Conservation (phyloP, 2,329 filamentous ascomycete genomes). For the Talaromyces pinophilus region DNA sequence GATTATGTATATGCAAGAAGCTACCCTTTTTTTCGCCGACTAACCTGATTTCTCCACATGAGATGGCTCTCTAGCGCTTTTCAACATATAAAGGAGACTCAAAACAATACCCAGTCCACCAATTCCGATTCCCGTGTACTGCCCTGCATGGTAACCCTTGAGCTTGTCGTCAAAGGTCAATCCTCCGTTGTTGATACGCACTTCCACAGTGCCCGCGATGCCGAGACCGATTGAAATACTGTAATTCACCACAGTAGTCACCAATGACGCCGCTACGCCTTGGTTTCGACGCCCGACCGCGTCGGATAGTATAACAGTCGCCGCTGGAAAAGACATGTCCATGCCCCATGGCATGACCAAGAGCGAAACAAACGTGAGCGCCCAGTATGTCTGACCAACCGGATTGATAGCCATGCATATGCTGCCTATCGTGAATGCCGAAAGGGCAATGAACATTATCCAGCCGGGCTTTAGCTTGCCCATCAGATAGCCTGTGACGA, state of each 20-base stretch:
- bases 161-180: constrained; percentile 31
- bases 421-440: constrained; percentile 38
- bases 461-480: constrained; percentile 33
- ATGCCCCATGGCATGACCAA: constrained; percentile 38
- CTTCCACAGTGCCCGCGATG: constrained; percentile 66
- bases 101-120: constrained; percentile 29
- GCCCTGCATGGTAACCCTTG: constrained; percentile 42
- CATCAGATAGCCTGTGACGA: constrained; percentile 40
- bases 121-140: constrained; percentile 44
- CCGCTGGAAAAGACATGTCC: constrained; percentile 67
- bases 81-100: constrained; percentile 24
- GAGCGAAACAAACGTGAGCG: constrained; percentile 35
- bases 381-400: constrained; percentile 47
- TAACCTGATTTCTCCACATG: constrained; percentile 6
- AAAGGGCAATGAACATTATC: constrained; percentile 41
- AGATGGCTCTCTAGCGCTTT: neutral
- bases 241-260: constrained; percentile 69
- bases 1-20: neutral
- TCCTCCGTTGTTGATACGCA: constrained; percentile 45
- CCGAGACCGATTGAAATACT: constrained; percentile 67
- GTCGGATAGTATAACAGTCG: constrained; percentile 62
- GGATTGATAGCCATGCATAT: constrained; percentile 46
- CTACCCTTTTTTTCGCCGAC: too few species aligned
- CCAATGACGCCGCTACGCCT: constrained; percentile 58
- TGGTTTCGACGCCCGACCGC: constrained; percentile 50